A percentile compares a stretch with the other conserved stretches of the same genome.
phyloP scores from a whole-genome alignment of 1,284 basidiomycete species.

The Agaricales sp. region DNA sequence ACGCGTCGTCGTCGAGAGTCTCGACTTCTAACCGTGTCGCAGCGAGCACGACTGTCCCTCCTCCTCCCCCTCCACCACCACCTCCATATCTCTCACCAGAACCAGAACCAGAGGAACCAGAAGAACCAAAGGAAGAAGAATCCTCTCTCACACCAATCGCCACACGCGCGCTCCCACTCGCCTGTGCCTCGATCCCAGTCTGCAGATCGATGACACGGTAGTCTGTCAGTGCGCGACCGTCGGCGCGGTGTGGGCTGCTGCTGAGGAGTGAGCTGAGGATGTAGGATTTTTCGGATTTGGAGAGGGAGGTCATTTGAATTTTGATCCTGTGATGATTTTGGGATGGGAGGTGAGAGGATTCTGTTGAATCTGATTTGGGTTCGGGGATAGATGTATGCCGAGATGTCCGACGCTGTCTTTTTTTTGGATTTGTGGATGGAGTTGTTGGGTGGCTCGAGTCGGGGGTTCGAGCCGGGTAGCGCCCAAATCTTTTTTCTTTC shows the following conservation, averaged over 20 bases:
- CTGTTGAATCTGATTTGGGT: no score
- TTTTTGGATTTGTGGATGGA: no score
- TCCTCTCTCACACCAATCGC: slow-evolving; percentile 50
- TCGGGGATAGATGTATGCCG: no score
- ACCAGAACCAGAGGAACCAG: slow-evolving; percentile 59
- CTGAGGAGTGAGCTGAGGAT: slow-evolving; percentile 53
- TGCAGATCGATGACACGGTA: slow-evolving; percentile 62
- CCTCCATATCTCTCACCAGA: slow-evolving; percentile 56
- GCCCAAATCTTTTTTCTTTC: no score
- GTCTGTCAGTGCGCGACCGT: slow-evolving; percentile 55
- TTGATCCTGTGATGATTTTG: no score
- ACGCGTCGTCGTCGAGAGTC: no score
- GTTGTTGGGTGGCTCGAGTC: no score
- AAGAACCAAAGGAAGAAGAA: slow-evolving; percentile 48
- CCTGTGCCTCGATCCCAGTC: slow-evolving; percentile 63
- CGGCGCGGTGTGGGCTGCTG: slow-evolving; percentile 44
- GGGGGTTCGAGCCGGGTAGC: no score
- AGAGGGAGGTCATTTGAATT: slow-evolving; percentile 37
- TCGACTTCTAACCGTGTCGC: no score
- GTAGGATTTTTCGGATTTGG: slow-evolving; percentile 69
- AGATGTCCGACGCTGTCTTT: no score
- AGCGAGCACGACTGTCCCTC: no score
- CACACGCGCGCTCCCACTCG: slow-evolving; percentile 69
- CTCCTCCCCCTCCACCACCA: slow-evolving; percentile 36
- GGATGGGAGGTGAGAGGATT: no score